Percentiles rank a stretch among this genome's conserved stretches.
Conservation (phyloP, 1,284 basidiomycete species). For the Ustilago shanxiensis region DNA sequence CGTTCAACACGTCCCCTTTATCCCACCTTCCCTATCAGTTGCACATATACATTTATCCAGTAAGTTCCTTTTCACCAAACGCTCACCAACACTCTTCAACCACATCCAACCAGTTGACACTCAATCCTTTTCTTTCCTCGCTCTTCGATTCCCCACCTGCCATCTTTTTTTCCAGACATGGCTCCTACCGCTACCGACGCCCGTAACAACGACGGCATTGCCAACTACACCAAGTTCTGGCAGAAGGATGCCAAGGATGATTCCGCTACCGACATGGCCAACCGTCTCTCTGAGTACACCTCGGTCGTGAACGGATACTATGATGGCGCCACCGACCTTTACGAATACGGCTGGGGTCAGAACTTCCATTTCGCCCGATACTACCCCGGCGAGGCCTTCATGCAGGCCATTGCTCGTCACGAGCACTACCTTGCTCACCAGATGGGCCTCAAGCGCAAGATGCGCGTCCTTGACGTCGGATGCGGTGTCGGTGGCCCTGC, state of each 20-base stretch:
- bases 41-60: slow-evolving; percentile 1
- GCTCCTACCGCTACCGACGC: slow-evolving; percentile 74
- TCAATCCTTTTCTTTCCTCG: too few species aligned
- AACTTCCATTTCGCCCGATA: slow-evolving; percentile 99
- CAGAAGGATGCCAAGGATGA: slow-evolving; percentile 85
- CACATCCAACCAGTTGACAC: not conserved
- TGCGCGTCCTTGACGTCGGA: slow-evolving; percentile 97
- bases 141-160: too few species aligned
- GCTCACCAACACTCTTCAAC: not conserved
- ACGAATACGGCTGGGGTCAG: slow-evolving; percentile 93
- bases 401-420: slow-evolving; percentile 85
- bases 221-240: slow-evolving; percentile 95
- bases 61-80: not conserved
- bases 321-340: slow-evolving; percentile 94
- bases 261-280: slow-evolving; percentile 77
- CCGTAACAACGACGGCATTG: slow-evolving; percentile 84
- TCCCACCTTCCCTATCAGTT: not conserved
- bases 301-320: slow-evolving; percentile 98
- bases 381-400: slow-evolving; percentile 93
- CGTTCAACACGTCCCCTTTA: slow-evolving; percentile 18
- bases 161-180: slow-evolving; percentile 30
- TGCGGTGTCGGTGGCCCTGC: slow-evolving; percentile 98
- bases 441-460: slow-evolving; percentile 77
- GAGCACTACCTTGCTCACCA: slow-evolving; percentile 93
- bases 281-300: slow-evolving; percentile 86